Evolutionary conservation across 106 monocot species (phyloP).

Genomic region (Platanthera guangdongensis): DNA sequence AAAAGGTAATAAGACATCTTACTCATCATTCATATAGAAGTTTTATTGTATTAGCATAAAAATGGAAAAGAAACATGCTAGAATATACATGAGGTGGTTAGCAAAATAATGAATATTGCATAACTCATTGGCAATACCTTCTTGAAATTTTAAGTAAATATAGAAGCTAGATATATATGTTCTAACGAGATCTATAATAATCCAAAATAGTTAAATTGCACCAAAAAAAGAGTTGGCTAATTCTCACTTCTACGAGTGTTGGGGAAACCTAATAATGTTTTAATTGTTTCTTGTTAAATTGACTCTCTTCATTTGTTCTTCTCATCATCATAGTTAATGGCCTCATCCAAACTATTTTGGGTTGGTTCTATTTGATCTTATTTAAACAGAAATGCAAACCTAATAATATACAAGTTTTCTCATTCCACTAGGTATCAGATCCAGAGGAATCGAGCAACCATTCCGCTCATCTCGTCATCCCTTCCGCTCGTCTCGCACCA

Average conservation of each 20-base stretch:
- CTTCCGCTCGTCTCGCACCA: too few species aligned
- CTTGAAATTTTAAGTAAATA: background rate
- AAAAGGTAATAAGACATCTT: background rate
- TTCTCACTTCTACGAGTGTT: background rate
- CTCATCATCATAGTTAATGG: too few species aligned
- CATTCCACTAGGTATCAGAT: too few species aligned
- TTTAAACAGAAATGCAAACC: too few species aligned
- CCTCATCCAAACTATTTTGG: too few species aligned
- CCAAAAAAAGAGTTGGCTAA: background rate
- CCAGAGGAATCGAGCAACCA: too few species aligned
- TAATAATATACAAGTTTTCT: too few species aligned
- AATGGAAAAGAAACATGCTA: background rate
- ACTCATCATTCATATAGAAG: conserved; percentile 6
- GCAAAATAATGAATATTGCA: background rate
- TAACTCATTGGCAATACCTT: background rate
- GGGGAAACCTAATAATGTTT: background rate
- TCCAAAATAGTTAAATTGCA: background rate
- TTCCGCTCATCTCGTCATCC: too few species aligned
- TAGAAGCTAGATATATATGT: background rate
- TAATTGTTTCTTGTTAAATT: background rate
- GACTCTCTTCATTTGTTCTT: background rate
- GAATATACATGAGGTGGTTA: background rate
- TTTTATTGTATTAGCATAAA: background rate
- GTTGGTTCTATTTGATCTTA: too few species aligned
- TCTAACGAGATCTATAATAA: background rate